Conservation (phyloP, 768 basidiomycete species). For the Agaricus subrufescens region DNA sequence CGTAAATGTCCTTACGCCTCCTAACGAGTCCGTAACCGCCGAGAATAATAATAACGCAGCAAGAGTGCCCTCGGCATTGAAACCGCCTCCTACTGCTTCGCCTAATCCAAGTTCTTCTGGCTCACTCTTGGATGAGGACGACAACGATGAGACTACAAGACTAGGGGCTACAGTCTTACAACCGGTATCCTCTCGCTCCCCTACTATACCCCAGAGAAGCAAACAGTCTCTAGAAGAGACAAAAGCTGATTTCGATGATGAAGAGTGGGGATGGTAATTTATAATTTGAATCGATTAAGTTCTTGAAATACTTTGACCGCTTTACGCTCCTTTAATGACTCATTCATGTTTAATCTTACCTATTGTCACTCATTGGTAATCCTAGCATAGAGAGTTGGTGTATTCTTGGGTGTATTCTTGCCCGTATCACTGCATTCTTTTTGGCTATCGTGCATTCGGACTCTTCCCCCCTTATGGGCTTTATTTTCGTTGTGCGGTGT, state of each 20-base stretch:
- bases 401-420: too few relatives aligned
- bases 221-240: background rate
- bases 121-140: constrained; percentile 15
- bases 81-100: constrained; percentile 11
- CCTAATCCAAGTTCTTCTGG: constrained; percentile 15
- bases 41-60: background rate
- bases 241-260: constrained; percentile 35
- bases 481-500: too few relatives aligned
- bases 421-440: too few relatives aligned
- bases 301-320: background rate
- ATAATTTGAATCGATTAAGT: too few relatives aligned
- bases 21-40: background rate
- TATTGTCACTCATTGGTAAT: too few relatives aligned
- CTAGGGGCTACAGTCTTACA: constrained; percentile 18
- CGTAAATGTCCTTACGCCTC: constrained; percentile 38
- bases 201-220: constrained; percentile 5
- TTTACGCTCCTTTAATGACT: too few relatives aligned
- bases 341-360: too few relatives aligned
- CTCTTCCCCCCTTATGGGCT: too few relatives aligned
- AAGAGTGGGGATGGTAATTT: constrained; percentile 57
- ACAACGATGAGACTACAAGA: constrained; percentile 21
- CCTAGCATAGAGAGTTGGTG: too few relatives aligned
- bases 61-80: background rate
- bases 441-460: too few relatives aligned
- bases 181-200: constrained; percentile 10